Evolutionary conservation across 441 rosid species (phyloP).

Genomic region (Populus hybrid): DNA sequence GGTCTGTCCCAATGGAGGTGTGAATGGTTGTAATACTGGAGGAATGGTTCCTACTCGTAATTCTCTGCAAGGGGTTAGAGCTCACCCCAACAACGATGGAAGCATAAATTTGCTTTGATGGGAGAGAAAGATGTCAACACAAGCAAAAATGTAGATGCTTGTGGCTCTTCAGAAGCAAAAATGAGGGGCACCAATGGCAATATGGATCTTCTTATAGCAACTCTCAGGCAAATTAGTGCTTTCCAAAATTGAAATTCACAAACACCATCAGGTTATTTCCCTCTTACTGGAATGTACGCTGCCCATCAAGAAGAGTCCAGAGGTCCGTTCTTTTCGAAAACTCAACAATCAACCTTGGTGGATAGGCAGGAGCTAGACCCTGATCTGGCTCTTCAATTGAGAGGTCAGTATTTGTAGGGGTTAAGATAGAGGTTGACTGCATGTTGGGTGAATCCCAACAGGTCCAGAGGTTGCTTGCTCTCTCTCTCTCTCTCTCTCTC

Average conservation of each 20-base stretch:
- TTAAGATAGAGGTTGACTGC: too few species aligned
- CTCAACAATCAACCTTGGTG: not conserved
- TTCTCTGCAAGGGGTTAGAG: not conserved
- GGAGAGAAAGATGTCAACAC: not conserved
- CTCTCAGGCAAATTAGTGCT: constrained; percentile 8
- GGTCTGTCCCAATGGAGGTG: not conserved
- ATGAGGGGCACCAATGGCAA: not conserved
- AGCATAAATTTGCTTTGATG: not conserved
- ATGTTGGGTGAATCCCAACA: too few species aligned
- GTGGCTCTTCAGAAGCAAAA: constrained; percentile 1
- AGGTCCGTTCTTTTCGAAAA: constrained; percentile 2
- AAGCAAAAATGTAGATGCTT: not conserved
- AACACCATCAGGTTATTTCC: constrained; percentile 19
- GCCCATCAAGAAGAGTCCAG: not conserved
- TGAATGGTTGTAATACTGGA: not conserved
- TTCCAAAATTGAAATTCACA: constrained; percentile 10
- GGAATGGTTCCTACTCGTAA: not conserved
- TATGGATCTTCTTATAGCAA: constrained; percentile 20
- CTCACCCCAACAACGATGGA: not conserved
- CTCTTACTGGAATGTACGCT: constrained; percentile 2
- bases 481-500: too few species aligned
- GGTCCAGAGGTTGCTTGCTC: too few species aligned
- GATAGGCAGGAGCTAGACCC: constrained; percentile 14
- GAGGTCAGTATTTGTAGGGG: too few species aligned
- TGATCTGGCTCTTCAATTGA: constrained; percentile 24